Evolutionary conservation across 2,329 filamentous ascomycete species (phyloP), one percentile per base, ranked within the genome.

Genomic region (Sarocladiaceae sp.): DNA sequence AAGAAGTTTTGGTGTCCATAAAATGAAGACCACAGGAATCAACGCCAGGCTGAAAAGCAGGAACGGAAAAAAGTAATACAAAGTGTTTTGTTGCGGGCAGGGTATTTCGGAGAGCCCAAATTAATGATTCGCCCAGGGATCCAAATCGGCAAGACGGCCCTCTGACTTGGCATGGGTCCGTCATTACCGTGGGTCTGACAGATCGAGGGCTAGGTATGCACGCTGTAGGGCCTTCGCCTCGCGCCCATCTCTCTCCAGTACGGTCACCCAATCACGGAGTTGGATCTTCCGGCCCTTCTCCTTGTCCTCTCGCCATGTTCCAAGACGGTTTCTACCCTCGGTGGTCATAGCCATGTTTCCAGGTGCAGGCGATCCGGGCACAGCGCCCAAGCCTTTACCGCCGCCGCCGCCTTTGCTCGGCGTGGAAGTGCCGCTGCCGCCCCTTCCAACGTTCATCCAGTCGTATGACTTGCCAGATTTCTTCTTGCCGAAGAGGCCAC

Each of bases 251-350:
- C 84, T 76, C 66, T 96, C 92, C 44, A 97, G 76, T 54, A 88
- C 88, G 18, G 82, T 76, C 15, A 96, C 75, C 73, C 91, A 84
- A 67, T 97, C 93, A 52, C 93, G 80, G 50, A 96, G 74, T 71
- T 97, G 91, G 46, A 97, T 89, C 23, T 86, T 85, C 58, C 78
- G 80, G 28, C 90, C 90, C 63, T 86, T 87, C 20, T 86, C 83
- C 51, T 82, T 83, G 60, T 90, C 86, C 67, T 97, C 91, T 54
- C 89, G 80, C 79, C 86, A 89, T 15, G 79, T 77, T n/a, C 89
- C 89, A 33, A 90, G 71, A 51, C 83, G 81, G 51, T 83, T 82
- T 22, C 80, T 76, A 15, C 80, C 78, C 29, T 82, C 79, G 2
- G 73, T 76, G 3, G 82, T 81, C 53, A 87, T 66, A 37, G 72